Evolutionary conservation across 169 alveolate genomes (phyloP).

Genomic region (Ichthyophthirius multifiliis): DNA sequence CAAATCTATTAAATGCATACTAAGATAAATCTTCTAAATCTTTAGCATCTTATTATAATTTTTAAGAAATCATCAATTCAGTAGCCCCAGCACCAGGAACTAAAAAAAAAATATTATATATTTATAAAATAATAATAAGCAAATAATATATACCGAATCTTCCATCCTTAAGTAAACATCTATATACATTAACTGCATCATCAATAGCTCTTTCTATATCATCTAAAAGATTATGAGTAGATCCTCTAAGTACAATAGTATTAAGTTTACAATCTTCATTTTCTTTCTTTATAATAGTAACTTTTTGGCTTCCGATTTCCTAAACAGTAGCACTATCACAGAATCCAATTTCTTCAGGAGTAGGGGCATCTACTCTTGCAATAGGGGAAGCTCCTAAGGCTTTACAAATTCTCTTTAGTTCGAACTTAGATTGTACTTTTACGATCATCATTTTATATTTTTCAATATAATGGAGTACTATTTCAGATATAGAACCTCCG

Average conservation of each 20-base stretch:
- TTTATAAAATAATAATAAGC: neutral
- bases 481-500: slow-evolving; percentile 82
- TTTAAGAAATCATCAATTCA: slow-evolving; percentile 90
- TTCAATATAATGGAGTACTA: slow-evolving; percentile 83
- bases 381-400: slow-evolving; percentile 79
- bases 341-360: slow-evolving; percentile 85
- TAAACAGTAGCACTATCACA: slow-evolving; percentile 70
- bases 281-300: slow-evolving; percentile 78
- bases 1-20: slow-evolving; percentile 97
- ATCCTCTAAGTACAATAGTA: slow-evolving; percentile 97
- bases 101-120: slow-evolving; percentile 53
- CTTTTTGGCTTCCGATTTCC: slow-evolving; percentile 80
- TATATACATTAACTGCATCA: slow-evolving; percentile 88
- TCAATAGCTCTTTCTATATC: slow-evolving; percentile 99
- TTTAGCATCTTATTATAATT: slow-evolving; percentile 85
- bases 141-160: slow-evolving; percentile 21
- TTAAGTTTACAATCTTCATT: slow-evolving; percentile 71
- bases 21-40: slow-evolving; percentile 92
- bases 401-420: slow-evolving; percentile 79
- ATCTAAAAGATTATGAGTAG: slow-evolving; percentile 95
- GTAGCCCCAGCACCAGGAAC: slow-evolving; percentile 98
- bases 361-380: slow-evolving; percentile 82
- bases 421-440: slow-evolving; percentile 79
- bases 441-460: slow-evolving; percentile 80
- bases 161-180: slow-evolving; percentile 18